phyloP scores from a whole-genome alignment of 1,139 yeast genomes.

The Taphrina sp. region DNA sequence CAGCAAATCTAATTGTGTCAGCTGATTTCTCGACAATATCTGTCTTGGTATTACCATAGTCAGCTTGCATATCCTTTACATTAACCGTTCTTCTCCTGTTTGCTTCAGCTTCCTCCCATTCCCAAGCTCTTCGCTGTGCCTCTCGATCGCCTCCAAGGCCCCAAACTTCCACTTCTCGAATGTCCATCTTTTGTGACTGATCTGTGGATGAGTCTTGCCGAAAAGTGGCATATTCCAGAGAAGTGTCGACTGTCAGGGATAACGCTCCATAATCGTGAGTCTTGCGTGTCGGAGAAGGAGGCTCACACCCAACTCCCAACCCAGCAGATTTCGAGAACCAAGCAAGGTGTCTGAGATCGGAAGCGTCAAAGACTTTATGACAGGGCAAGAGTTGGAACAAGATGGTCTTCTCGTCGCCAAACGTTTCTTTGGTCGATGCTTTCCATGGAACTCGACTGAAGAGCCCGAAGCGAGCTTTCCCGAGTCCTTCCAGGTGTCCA shows the following conservation, averaged over 20 bases:
- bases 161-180: slow-evolving; percentile 17
- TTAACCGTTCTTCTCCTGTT: slow-evolving; percentile 8
- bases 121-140: slow-evolving; percentile 25
- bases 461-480: not conserved
- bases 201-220: not conserved
- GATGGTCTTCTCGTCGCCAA: slow-evolving; percentile 7
- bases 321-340: slow-evolving; percentile 18
- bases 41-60: slow-evolving; percentile 22
- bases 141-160: slow-evolving; percentile 26
- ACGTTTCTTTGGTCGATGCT: slow-evolving; percentile 10
- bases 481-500: not conserved
- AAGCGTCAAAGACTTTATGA: not conserved
- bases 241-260: slow-evolving; percentile 13
- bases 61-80: slow-evolving; percentile 22
- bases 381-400: slow-evolving; percentile 12
- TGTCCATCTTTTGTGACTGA: not conserved
- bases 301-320: slow-evolving; percentile 13
- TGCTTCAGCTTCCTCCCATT: slow-evolving; percentile 24
- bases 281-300: not conserved
- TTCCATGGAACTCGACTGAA: slow-evolving; percentile 11
- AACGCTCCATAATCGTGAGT: slow-evolving; percentile 1
- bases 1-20: slow-evolving; percentile 4
- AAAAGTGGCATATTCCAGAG: slow-evolving; percentile 15
- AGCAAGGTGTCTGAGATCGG: not conserved
- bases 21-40: no score